These are phyloP conservation scores for Serendipita sp. DNA, from an alignment of 1,284 basidiomycete genomes.

Conservation along the genomic window DNA sequence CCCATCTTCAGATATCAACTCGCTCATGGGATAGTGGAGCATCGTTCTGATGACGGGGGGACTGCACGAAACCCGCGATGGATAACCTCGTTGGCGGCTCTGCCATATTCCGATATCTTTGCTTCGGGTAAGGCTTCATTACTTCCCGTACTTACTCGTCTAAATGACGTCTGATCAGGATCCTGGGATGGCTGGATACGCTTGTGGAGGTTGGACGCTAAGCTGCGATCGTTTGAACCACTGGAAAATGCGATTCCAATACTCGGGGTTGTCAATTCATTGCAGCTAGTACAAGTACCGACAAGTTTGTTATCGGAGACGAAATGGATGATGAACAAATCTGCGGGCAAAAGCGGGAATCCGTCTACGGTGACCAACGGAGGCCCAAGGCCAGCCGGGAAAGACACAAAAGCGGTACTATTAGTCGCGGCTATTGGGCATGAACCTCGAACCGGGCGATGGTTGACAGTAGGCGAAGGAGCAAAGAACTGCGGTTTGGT, in stretches of 20 bases:
- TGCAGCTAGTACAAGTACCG: slow-evolving; percentile 63
- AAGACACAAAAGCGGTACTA: slow-evolving; percentile 33
- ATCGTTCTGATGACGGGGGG: slow-evolving; percentile 58
- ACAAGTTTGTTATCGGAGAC: slow-evolving; percentile 32
- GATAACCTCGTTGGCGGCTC: slow-evolving; percentile 71
- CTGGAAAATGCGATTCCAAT: slow-evolving; percentile 44
- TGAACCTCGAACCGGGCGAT: slow-evolving; percentile 81
- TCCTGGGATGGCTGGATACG: slow-evolving; percentile 86
- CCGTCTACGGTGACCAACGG: slow-evolving; percentile 8
- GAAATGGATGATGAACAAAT: slow-evolving; percentile 25
- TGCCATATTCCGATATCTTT: slow-evolving; percentile 85
- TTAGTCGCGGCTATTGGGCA: slow-evolving; percentile 73
- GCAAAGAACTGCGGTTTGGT: slow-evolving; percentile 64
- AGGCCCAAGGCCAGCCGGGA: slow-evolving; percentile 12
- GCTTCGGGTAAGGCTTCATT: slow-evolving; percentile 51
- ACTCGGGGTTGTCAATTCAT: slow-evolving; percentile 75
- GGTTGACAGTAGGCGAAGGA: slow-evolving; percentile 57
- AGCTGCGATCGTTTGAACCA: slow-evolving; percentile 60
- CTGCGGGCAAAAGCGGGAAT: neutral
- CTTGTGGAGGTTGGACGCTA: slow-evolving; percentile 76
- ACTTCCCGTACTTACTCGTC: slow-evolving; percentile 8
- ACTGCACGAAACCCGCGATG: slow-evolving; percentile 67
- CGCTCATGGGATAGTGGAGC: slow-evolving; percentile 75
- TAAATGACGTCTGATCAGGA: slow-evolving; percentile 31
- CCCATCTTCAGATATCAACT: slow-evolving; percentile 74